Evolutionary conservation across 345 rosid species (phyloP), one percentile per base, ranked within the genome.

Genomic region (Corchorus capsularis): DNA sequence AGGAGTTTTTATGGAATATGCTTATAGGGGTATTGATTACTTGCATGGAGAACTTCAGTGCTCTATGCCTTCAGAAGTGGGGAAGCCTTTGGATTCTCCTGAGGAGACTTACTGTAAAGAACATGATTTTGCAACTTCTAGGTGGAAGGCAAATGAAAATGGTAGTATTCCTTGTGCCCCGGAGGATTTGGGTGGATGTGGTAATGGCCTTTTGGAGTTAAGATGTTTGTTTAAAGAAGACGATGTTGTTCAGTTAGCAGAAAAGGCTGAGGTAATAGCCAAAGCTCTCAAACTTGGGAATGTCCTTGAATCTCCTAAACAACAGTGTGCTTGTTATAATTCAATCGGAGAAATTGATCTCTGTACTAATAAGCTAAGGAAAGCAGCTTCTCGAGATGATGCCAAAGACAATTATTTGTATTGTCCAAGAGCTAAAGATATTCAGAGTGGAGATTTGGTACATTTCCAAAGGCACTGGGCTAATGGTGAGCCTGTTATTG

Each of bases 381-480:
- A 88, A 85, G 87, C 96, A 46, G 91, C 98, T 22, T 82, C 80
- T 37, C 85, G 92, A 35, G 81, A 84, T 74, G 87, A 76, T 71
- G 69, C 87, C 43, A 60, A 73, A 65, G 94, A 89, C 73, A 91
- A 91, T 73, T 88, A 82, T 79, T 71, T 94, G n/a, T 94, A 87
- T 79, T 79, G 77, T 69, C 98, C 97, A 72, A 68, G 54, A 65
- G 87, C 86, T 13, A 62, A 60, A 49, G 87, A 86, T 71, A 74
- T 83, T 71, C 72, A 78, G 47, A 72, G 68, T 22, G 83, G 73
- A 43, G 82, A 87, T 77, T 49, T 90, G 75, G 71, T 84, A 73
- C 97, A 94, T 86, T 94, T 94, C 79, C 94, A 83, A 79, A 79
- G 53, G 69, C 97, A 94, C 45, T 94, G 96, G 98, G 72, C 71